phyloP scores from a whole-genome alignment of 192 early-diverging fungal species.

The Gaertneriomyces sp. region DNA sequence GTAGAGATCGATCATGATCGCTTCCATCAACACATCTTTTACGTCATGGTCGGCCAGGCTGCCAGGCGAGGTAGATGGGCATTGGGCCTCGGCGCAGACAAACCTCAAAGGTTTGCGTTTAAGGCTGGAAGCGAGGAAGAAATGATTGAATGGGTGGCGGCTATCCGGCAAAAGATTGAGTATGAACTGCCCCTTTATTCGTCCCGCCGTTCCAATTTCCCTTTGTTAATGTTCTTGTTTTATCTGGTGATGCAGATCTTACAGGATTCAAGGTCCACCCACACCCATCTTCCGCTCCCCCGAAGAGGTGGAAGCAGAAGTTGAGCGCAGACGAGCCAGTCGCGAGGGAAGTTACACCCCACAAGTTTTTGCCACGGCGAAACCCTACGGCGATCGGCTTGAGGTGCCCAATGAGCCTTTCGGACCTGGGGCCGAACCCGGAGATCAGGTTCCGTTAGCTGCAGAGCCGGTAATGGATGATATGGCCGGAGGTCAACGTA shows the following conservation, averaged over 20 bases:
- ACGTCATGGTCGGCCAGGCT: background rate
- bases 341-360: too few relatives aligned
- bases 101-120: background rate
- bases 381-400: too few relatives aligned
- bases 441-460: too few relatives aligned
- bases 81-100: background rate
- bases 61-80: background rate
- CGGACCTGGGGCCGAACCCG: too few relatives aligned
- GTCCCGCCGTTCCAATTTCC: background rate
- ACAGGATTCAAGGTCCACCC: background rate
- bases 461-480: too few relatives aligned
- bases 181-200: background rate
- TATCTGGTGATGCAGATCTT: background rate
- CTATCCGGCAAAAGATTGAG: conserved; percentile 2
- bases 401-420: too few relatives aligned
- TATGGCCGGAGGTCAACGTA: too few relatives aligned
- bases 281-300: conserved; percentile 6
- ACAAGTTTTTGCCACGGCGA: too few relatives aligned
- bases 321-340: background rate
- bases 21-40: conserved; percentile 10
- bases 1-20: background rate
- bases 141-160: conserved; percentile 14
- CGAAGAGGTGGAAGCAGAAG: background rate
- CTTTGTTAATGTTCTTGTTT: background rate
- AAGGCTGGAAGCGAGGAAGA: conserved; percentile 5